Evolutionary conservation across 176 grass and related monocot genomes (phyloP).

Genomic region (Oryza coarctata): DNA sequence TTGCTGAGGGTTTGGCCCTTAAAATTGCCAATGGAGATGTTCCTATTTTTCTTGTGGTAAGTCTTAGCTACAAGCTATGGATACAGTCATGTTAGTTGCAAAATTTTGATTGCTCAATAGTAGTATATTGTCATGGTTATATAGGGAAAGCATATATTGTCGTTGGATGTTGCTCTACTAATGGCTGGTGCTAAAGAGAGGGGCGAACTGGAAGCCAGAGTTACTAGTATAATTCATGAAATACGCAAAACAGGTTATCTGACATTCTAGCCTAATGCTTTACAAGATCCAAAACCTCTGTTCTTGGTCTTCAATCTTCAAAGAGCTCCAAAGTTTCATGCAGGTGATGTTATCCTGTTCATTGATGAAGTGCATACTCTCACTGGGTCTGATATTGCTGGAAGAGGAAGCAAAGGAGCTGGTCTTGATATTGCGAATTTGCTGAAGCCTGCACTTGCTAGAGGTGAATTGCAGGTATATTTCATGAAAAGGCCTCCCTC

Average conservation of each 20-base stretch:
- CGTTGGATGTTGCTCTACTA: conserved; percentile 88
- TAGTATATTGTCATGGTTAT: conserved; percentile 24
- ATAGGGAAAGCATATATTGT: conserved; percentile 81
- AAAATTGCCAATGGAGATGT: conserved; percentile 69
- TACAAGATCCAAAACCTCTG: neutral
- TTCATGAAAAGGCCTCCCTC: neutral
- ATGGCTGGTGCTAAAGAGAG: conserved; percentile 98
- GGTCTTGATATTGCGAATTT: conserved; percentile 99
- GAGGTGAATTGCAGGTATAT: conserved; percentile 91
- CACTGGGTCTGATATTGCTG: conserved; percentile 86
- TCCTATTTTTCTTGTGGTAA: conserved; percentile 76
- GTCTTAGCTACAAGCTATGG: neutral
- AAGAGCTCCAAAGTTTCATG: conserved; percentile 27
- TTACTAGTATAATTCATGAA: conserved; percentile 88
- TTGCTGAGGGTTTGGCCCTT: conserved; percentile 91
- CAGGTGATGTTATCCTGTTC: conserved; percentile 88
- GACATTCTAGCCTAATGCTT: neutral
- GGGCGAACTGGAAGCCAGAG: conserved; percentile 87
- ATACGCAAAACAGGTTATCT: conserved; percentile 85
- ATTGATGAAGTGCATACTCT: conserved; percentile 96
- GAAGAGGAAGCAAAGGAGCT: conserved; percentile 90
- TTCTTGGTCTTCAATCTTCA: conserved; percentile 14
- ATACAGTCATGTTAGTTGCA: neutral
- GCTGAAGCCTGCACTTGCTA: conserved; percentile 89
- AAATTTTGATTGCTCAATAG: neutral